A percentile compares a stretch with the other conserved stretches of the same genome.
These are phyloP conservation scores for Gossypium stocksii DNA, from an alignment of 345 rosid species.

Conservation along the genomic window DNA sequence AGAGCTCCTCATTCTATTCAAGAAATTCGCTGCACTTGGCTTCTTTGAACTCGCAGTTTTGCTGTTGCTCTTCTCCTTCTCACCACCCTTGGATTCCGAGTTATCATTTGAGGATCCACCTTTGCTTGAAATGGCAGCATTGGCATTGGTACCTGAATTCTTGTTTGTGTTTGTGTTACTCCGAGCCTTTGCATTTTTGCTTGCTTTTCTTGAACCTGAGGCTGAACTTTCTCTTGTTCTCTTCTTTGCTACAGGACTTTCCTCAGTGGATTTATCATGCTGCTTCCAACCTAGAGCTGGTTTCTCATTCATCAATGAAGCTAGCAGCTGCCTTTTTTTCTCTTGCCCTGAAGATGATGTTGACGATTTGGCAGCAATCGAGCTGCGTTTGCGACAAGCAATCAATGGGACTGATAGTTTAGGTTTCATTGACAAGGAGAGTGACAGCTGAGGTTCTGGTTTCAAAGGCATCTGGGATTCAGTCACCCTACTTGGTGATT, in stretches of 20 bases:
- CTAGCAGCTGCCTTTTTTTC: constrained; percentile 24
- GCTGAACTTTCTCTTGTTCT: constrained; percentile 25
- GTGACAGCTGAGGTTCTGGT: constrained; percentile 23
- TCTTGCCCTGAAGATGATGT: constrained; percentile 23
- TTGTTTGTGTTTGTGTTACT: not conserved
- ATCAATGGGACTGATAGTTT: constrained; percentile 31
- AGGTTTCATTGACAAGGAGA: constrained; percentile 26
- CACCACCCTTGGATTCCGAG: constrained; percentile 26
- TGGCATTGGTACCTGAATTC: constrained; percentile 8
- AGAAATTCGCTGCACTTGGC: constrained; percentile 45
- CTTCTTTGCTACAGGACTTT: constrained; percentile 25
- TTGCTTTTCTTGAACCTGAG: constrained; percentile 13
- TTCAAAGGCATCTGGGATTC: constrained; percentile 15
- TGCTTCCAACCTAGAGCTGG: constrained; percentile 23
- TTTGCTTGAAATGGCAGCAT: constrained; percentile 17
- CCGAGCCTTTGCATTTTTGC: constrained; percentile 20
- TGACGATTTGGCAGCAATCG: constrained; percentile 29
- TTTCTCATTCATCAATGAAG: constrained; percentile 28
- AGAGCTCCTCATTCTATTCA: constrained; percentile 45
- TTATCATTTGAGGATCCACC: constrained; percentile 25
- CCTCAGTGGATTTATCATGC: constrained; percentile 26
- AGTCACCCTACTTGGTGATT: not conserved
- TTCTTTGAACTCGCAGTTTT: constrained; percentile 27
- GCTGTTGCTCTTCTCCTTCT: constrained; percentile 29
- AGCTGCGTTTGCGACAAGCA: constrained; percentile 52